Percentiles rank a stretch among this genome's conserved stretches.
phyloP scores from a whole-genome alignment of 768 basidiomycete species.

The Sporobolomyces phaffii region DNA sequence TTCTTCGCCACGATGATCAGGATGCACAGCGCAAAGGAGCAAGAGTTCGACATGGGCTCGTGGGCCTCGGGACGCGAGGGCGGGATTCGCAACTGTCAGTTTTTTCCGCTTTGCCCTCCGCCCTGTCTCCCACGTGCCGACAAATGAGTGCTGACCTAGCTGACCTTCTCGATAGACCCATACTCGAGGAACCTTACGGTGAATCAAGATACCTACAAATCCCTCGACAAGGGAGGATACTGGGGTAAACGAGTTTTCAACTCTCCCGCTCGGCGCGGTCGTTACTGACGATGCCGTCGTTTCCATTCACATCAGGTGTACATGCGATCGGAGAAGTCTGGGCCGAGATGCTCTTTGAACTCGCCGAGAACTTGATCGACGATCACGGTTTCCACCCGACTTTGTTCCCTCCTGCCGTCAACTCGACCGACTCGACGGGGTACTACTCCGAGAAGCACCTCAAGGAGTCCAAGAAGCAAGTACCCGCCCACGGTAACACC shows the following conservation, averaged over 20 bases:
- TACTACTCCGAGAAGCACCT: slow-evolving; percentile 58
- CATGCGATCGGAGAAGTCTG: slow-evolving; percentile 77
- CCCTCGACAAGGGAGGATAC: slow-evolving; percentile 85
- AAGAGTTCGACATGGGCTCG: slow-evolving; percentile 65
- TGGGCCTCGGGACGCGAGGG: slow-evolving; percentile 76
- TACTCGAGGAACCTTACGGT: slow-evolving; percentile 55
- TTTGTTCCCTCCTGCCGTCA: slow-evolving; percentile 72
- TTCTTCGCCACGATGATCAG: slow-evolving; percentile 68
- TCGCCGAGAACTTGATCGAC: slow-evolving; percentile 44
- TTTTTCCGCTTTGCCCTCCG: background rate
- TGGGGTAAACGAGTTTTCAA: slow-evolving; percentile 53
- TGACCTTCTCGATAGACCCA: slow-evolving; percentile 44
- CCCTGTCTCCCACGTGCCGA: background rate
- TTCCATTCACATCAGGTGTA: slow-evolving; percentile 51
- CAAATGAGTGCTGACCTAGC: slow-evolving; percentile 51
- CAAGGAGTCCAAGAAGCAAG: slow-evolving; percentile 51
- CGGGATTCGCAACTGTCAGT: slow-evolving; percentile 66
- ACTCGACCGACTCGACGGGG: slow-evolving; percentile 48
- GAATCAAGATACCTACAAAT: slow-evolving; percentile 30
- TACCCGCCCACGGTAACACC: slow-evolving; percentile 90
- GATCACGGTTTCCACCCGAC: slow-evolving; percentile 31
- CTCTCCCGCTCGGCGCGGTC: background rate
- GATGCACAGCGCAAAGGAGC: slow-evolving; percentile 45
- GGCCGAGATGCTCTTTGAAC: slow-evolving; percentile 55
- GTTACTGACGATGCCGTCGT: background rate